Evolutionary conservation across 1,284 basidiomycete genomes (phyloP).

Genomic region (Microbotryomycetes sp.): DNA sequence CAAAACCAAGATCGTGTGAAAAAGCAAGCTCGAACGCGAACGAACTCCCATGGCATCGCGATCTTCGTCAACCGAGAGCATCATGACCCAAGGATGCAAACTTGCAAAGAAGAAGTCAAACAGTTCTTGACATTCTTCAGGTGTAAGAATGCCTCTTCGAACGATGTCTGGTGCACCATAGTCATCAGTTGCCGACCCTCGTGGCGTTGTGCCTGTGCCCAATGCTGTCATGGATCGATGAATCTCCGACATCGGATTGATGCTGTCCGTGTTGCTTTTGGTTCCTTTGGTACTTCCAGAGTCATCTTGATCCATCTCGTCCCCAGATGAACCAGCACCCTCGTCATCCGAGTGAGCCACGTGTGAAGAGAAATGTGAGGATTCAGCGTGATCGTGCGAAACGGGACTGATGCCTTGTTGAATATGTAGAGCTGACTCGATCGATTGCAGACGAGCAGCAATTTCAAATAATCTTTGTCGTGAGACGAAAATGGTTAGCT

Average conservation of each 20-base stretch:
- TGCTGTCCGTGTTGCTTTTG: not conserved
- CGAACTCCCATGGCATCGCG: constrained; percentile 27
- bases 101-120: constrained; percentile 34
- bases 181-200: constrained; percentile 12
- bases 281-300: constrained; percentile 2
- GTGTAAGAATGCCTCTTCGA: constrained; percentile 17
- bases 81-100: constrained; percentile 34
- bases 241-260: constrained; percentile 28
- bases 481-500: not conserved
- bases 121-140: constrained; percentile 30
- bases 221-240: constrained; percentile 22
- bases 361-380: constrained; percentile 8
- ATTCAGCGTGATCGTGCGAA: not conserved
- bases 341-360: not conserved
- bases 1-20: constrained; percentile 32
- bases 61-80: constrained; percentile 30
- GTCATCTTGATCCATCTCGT: constrained; percentile 7
- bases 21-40: constrained; percentile 16
- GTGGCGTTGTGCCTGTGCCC: constrained; percentile 8
- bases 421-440: constrained; percentile 29
- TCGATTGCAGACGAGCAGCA: constrained; percentile 23
- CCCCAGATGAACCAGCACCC: constrained; percentile 13
- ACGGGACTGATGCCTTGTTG: not conserved
- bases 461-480: constrained; percentile 24
- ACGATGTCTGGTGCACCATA: constrained; percentile 30